These are phyloP conservation scores for Dothideomycetes sp. DNA, from an alignment of 2,329 filamentous ascomycete species.

Conservation along the genomic window DNA sequence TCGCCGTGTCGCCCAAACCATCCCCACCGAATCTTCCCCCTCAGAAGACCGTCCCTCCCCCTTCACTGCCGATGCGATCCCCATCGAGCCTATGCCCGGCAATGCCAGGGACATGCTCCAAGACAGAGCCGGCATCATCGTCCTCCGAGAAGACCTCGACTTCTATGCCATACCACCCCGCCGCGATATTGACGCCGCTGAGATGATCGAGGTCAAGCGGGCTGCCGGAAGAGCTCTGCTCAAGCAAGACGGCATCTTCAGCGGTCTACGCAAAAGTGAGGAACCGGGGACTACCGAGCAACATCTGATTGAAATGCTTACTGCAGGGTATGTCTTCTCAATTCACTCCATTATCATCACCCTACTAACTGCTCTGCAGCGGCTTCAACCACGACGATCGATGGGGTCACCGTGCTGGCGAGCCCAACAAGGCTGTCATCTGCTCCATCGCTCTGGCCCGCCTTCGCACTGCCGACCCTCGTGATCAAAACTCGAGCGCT, in stretches of 20 bases:
- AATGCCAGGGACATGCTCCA: slow-evolving; percentile 68
- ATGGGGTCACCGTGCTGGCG: slow-evolving; percentile 94
- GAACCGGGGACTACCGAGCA: slow-evolving; percentile 95
- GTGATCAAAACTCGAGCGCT: slow-evolving; percentile 58
- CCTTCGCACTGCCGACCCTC: slow-evolving; percentile 73
- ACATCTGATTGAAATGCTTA: slow-evolving; percentile 98
- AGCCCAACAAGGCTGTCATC: slow-evolving; percentile 96
- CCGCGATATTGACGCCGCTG: slow-evolving; percentile 68
- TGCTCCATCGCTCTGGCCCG: slow-evolving; percentile 91
- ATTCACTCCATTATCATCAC: background rate
- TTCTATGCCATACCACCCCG: slow-evolving; percentile 92
- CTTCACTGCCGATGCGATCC: slow-evolving; percentile 35
- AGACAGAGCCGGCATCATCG: slow-evolving; percentile 90
- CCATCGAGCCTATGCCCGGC: slow-evolving; percentile 54
- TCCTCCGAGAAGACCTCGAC: slow-evolving; percentile 88
- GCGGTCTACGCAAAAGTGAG: slow-evolving; percentile 85
- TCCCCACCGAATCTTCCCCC: slow-evolving; percentile 59
- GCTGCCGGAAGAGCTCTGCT: slow-evolving; percentile 80
- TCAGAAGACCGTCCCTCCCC: slow-evolving; percentile 42
- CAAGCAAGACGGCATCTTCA: slow-evolving; percentile 89
- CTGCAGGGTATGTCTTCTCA: slow-evolving; percentile 64
- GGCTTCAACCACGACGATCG: slow-evolving; percentile 92
- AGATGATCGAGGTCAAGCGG: slow-evolving; percentile 95
- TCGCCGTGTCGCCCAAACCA: slow-evolving; percentile 90
- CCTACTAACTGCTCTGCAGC: slow-evolving; percentile 35